These are phyloP conservation scores for Oryza australiensis DNA, from an alignment of 176 grass and related monocot species.

Conservation along the genomic window DNA sequence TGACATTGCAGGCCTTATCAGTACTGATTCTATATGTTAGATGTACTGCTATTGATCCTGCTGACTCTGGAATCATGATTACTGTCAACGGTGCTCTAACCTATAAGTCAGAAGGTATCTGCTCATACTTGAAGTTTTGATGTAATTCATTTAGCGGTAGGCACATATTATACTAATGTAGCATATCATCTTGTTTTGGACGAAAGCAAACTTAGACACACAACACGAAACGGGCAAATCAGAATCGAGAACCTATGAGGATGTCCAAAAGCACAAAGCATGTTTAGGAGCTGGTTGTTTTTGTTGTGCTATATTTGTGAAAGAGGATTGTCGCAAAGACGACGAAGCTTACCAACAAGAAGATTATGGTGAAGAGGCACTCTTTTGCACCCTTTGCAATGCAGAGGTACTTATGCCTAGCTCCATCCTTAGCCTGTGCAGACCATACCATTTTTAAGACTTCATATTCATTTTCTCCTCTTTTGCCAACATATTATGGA, in stretches of 20 bases:
- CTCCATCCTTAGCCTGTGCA: background rate
- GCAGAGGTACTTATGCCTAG: conserved; percentile 58
- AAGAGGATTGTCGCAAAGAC: conserved; percentile 78
- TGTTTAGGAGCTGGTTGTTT: conserved; percentile 67
- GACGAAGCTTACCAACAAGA: conserved; percentile 68
- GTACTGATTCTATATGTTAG: conserved; percentile 88
- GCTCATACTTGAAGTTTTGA: conserved; percentile 31
- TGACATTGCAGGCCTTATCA: conserved; percentile 65
- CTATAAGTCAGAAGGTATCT: conserved; percentile 61
- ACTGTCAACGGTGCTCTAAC: conserved; percentile 60
- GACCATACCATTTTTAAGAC: conserved; percentile 13
- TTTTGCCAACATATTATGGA: background rate
- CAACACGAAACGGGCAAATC: conserved; percentile 44
- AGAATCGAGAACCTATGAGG: conserved; percentile 25
- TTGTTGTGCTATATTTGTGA: conserved; percentile 76
- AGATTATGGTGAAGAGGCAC: conserved; percentile 73
- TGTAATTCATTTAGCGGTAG: conserved; percentile 33
- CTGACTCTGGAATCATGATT: conserved; percentile 87
- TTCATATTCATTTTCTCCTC: conserved; percentile 3
- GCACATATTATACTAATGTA: conserved; percentile 39
- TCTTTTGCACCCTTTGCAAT: conserved; percentile 95
- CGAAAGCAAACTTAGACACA: conserved; percentile 37
- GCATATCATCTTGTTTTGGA: conserved; percentile 31
- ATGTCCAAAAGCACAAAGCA: conserved; percentile 37
- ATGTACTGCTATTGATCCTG: conserved; percentile 96